A percentile compares a stretch with the other conserved stretches of the same genome.
Conservation (phyloP, 1,139 yeast species). For the Arxiozyma heterogenica region DNA sequence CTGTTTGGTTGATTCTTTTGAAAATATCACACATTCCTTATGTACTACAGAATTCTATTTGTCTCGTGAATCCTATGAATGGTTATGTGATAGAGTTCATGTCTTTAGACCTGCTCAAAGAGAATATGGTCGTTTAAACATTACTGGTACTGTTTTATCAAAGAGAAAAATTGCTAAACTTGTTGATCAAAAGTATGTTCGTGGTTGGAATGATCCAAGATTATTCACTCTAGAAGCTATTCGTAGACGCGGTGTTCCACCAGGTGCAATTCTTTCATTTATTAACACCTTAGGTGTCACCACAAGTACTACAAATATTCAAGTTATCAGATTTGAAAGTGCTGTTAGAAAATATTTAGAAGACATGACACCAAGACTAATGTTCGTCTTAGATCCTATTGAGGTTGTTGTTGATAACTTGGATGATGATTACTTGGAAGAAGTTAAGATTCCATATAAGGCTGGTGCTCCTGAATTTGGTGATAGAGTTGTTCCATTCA, state of each 20-base stretch:
- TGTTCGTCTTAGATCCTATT: slow-evolving; percentile 86
- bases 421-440: slow-evolving; percentile 61
- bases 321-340: slow-evolving; percentile 79
- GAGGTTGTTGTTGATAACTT: slow-evolving; percentile 77
- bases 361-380: slow-evolving; percentile 85
- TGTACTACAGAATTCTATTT: slow-evolving; percentile 92
- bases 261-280: slow-evolving; percentile 93
- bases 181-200: slow-evolving; percentile 69
- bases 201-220: slow-evolving; percentile 99
- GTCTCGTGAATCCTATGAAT: slow-evolving; percentile 91
- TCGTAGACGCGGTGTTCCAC: slow-evolving; percentile 96
- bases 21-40: slow-evolving; percentile 87
- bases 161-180: slow-evolving; percentile 92
- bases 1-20: slow-evolving; percentile 96
- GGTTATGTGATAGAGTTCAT: slow-evolving; percentile 93
- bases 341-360: slow-evolving; percentile 83
- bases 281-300: slow-evolving; percentile 96
- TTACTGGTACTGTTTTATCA: slow-evolving; percentile 89
- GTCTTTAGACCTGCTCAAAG: slow-evolving; percentile 98
- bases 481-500: slow-evolving; percentile 65
- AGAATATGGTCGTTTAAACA: slow-evolving; percentile 92
- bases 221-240: slow-evolving; percentile 89
- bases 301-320: slow-evolving; percentile 84
- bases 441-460: slow-evolving; percentile 75
- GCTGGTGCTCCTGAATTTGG: slow-evolving; percentile 74